These are phyloP conservation scores for Lantana camara DNA, from an alignment of 257 asterid species.

Conservation along the genomic window DNA sequence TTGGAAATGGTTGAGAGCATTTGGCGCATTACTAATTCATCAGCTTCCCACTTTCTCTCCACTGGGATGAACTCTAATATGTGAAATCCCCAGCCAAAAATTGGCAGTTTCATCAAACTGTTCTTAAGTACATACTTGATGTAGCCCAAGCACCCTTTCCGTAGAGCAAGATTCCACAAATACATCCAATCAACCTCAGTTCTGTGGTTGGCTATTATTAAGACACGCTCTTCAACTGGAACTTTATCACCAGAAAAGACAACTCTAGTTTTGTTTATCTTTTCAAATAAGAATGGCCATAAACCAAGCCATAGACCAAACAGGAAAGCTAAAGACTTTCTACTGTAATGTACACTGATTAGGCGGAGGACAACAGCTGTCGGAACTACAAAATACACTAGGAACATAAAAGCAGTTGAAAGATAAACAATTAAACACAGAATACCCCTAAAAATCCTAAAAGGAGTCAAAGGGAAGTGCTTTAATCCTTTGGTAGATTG, in stretches of 20 bases:
- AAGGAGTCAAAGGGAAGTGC: conserved; percentile 66
- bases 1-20: conserved; percentile 63
- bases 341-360: conserved; percentile 74
- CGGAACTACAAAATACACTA: conserved; percentile 68
- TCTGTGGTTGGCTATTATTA: conserved; percentile 82
- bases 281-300: conserved; percentile 94
- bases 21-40: conserved; percentile 53
- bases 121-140: conserved; percentile 86
- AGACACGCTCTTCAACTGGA: conserved; percentile 67
- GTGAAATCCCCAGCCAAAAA: conserved; percentile 95
- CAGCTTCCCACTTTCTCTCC: conserved; percentile 91
- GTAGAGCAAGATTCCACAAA: conserved; percentile 84
- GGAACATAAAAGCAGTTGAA: conserved; percentile 72
- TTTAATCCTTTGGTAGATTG: conserved; percentile 46
- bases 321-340: conserved; percentile 62
- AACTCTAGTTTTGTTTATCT: conserved; percentile 77
- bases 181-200: conserved; percentile 99
- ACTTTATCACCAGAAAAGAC: conserved; percentile 80
- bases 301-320: conserved; percentile 88
- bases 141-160: conserved; percentile 77
- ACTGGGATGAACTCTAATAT: conserved; percentile 88
- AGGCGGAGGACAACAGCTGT: conserved; percentile 53
- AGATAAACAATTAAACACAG: conserved; percentile 60
- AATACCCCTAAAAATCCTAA: conserved; percentile 65
- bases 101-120: conserved; percentile 86